Conservation (phyloP, 2,329 filamentous ascomycete species). For the Colletotrichum orbiculare region DNA sequence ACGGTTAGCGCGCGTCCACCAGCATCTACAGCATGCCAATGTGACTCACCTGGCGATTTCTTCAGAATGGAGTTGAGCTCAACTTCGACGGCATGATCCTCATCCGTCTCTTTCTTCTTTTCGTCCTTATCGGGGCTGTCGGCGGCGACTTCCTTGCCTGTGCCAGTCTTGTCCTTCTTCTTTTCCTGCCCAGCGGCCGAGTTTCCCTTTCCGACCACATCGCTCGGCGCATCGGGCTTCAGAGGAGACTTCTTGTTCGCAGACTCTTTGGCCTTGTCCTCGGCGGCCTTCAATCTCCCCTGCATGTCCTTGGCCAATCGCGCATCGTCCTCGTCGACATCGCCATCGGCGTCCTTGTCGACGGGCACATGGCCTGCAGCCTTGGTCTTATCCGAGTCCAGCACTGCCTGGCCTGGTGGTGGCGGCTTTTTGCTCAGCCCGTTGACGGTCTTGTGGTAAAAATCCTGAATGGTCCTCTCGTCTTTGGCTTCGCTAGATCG, state of each 20-base stretch:
- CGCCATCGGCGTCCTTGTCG: constrained; percentile 66
- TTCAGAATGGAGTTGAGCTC: constrained; percentile 85
- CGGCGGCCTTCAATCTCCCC: constrained; percentile 74
- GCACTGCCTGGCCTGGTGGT: constrained; percentile 49
- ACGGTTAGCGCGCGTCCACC: constrained; percentile 29
- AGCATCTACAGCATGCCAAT: not conserved
- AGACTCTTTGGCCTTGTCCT: constrained; percentile 74
- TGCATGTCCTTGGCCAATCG: constrained; percentile 65
- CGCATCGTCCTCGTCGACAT: constrained; percentile 67
- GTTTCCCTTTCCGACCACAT: constrained; percentile 69
- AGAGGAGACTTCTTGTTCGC: constrained; percentile 74
- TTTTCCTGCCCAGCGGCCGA: constrained; percentile 63
- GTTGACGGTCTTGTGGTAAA: constrained; percentile 69
- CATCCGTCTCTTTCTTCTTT: constrained; percentile 61
- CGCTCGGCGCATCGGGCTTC: constrained; percentile 67
- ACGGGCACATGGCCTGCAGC: constrained; percentile 53
- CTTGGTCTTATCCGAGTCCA: constrained; percentile 52
- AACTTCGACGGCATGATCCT: constrained; percentile 72
- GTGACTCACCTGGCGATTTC: constrained; percentile 78
- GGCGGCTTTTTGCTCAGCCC: constrained; percentile 51
- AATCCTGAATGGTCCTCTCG: constrained; percentile 59
- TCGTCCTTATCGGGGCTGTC: constrained; percentile 45
- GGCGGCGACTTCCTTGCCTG: constrained; percentile 53
- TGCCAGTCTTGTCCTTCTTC: constrained; percentile 59
- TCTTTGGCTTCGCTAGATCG: constrained; percentile 62